phyloP scores from a whole-genome alignment of 2,329 filamentous ascomycete species.

The Aspergillus alliaceus region DNA sequence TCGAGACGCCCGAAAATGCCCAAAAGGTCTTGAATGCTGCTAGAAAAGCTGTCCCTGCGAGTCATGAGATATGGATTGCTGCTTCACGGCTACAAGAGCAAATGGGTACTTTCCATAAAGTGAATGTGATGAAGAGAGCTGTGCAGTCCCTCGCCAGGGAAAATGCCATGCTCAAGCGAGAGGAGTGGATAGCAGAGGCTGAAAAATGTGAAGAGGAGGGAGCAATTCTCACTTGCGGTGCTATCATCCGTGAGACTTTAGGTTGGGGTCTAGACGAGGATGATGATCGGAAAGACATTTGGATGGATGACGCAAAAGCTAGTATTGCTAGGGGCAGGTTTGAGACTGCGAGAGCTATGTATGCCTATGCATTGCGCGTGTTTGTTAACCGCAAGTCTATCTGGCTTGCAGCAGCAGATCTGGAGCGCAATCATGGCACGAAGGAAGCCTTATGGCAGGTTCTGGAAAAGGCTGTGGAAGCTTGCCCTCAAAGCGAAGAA shows the following conservation, averaged over 20 bases:
- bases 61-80: conserved; percentile 94
- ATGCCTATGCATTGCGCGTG: conserved; percentile 83
- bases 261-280: conserved; percentile 94
- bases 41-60: conserved; percentile 88
- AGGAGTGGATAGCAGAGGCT: conserved; percentile 94
- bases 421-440: conserved; percentile 85
- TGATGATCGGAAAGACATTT: conserved; percentile 92
- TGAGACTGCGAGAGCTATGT: conserved; percentile 89
- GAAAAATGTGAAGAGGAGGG: conserved; percentile 94
- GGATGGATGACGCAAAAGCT: conserved; percentile 87
- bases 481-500: conserved; percentile 85
- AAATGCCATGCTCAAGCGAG: conserved; percentile 93
- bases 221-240: conserved; percentile 78
- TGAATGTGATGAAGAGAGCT: conserved; percentile 93
- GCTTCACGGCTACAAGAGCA: conserved; percentile 87
- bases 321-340: conserved; percentile 80
- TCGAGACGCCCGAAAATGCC: conserved; percentile 87
- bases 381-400: conserved; percentile 86
- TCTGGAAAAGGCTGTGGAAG: conserved; percentile 89
- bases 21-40: conserved; percentile 95
- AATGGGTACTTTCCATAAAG: conserved; percentile 75
- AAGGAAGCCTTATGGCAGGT: conserved; percentile 81
- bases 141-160: conserved; percentile 85
- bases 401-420: conserved; percentile 86
- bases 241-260: conserved; percentile 88